phyloP scores from a whole-genome alignment of 1,139 yeast species.

The Hansenula lynferdii region DNA sequence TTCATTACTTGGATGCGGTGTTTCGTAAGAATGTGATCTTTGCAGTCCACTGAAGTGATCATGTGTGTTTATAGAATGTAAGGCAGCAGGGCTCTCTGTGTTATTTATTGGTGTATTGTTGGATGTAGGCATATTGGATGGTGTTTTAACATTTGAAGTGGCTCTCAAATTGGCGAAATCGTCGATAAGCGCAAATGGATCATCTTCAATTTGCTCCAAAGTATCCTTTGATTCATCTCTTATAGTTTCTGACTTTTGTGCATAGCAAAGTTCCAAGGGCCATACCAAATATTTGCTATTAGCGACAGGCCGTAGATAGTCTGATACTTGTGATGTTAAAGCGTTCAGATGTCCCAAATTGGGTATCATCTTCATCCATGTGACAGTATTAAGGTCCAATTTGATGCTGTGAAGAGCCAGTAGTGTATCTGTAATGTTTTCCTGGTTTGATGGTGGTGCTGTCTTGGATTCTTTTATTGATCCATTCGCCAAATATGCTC shows the following conservation, averaged over 20 bases:
- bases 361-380: slow-evolving; percentile 68
- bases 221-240: slow-evolving; percentile 5
- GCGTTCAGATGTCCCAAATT: slow-evolving; percentile 64
- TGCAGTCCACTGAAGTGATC: no score
- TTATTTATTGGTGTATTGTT: slow-evolving; percentile 18
- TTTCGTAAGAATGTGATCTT: slow-evolving; percentile 10
- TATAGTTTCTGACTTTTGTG: slow-evolving; percentile 39
- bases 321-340: slow-evolving; percentile 58
- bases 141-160: slow-evolving; percentile 31
- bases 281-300: slow-evolving; percentile 59
- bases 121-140: slow-evolving; percentile 18
- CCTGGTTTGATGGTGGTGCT: slow-evolving; percentile 47
- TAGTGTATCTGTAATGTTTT: slow-evolving; percentile 42
- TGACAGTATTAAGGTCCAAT: slow-evolving; percentile 17
- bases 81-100: slow-evolving; percentile 5
- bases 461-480: slow-evolving; percentile 36
- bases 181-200: slow-evolving; percentile 30
- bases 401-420: slow-evolving; percentile 52
- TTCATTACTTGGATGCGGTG: slow-evolving; percentile 20
- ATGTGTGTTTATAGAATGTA: no score
- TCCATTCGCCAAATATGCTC: slow-evolving; percentile 54
- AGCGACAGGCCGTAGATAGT: slow-evolving; percentile 45
- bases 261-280: slow-evolving; percentile 64
- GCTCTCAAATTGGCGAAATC: slow-evolving; percentile 32
- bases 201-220: slow-evolving; percentile 15